Conservation (phyloP, 495 filamentous ascomycete genomes). For the Penicillium salamii region DNA sequence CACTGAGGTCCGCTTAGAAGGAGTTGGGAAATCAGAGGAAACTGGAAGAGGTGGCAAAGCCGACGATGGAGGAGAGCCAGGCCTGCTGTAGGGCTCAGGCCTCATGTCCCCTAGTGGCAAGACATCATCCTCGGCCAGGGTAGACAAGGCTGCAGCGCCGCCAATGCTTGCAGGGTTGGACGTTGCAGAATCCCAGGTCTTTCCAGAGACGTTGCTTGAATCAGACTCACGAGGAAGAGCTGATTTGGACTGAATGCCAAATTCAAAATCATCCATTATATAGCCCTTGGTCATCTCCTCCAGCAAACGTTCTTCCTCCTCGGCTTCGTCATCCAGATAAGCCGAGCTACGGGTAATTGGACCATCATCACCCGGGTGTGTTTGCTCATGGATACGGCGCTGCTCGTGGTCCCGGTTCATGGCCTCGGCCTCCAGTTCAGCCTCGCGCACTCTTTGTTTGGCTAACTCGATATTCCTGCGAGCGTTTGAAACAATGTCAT, state of each 20-base stretch:
- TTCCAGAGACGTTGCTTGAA: slow-evolving; percentile 78
- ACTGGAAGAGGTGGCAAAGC: slow-evolving; percentile 31
- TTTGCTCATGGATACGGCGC: slow-evolving; percentile 38
- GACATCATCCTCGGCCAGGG: slow-evolving; percentile 65
- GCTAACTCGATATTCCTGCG: slow-evolving; percentile 72
- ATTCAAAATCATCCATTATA: slow-evolving; percentile 82
- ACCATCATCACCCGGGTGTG: slow-evolving; percentile 16
- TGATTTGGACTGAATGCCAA: slow-evolving; percentile 69
- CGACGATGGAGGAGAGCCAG: slow-evolving; percentile 25
- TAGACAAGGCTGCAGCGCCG: slow-evolving; percentile 59
- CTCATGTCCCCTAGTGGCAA: slow-evolving; percentile 28
- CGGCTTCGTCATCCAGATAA: slow-evolving; percentile 71
- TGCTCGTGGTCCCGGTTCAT: slow-evolving; percentile 47
- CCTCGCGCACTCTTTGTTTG: slow-evolving; percentile 74
- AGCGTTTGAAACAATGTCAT: slow-evolving; percentile 54
- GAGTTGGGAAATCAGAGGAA: slow-evolving; percentile 22
- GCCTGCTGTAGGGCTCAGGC: slow-evolving; percentile 25
- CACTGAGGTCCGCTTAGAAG: slow-evolving; percentile 18
- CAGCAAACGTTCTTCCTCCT: slow-evolving; percentile 86
- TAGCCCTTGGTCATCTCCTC: slow-evolving; percentile 92
- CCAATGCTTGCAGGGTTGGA: slow-evolving; percentile 75
- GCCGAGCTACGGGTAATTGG: slow-evolving; percentile 37
- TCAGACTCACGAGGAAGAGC: slow-evolving; percentile 83
- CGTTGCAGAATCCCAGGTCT: slow-evolving; percentile 81
- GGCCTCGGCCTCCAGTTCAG: slow-evolving; percentile 69